Base-by-base conservation (phyloP, 495 filamentous ascomycete genomes). In the Lepraria neglecta region DNA sequence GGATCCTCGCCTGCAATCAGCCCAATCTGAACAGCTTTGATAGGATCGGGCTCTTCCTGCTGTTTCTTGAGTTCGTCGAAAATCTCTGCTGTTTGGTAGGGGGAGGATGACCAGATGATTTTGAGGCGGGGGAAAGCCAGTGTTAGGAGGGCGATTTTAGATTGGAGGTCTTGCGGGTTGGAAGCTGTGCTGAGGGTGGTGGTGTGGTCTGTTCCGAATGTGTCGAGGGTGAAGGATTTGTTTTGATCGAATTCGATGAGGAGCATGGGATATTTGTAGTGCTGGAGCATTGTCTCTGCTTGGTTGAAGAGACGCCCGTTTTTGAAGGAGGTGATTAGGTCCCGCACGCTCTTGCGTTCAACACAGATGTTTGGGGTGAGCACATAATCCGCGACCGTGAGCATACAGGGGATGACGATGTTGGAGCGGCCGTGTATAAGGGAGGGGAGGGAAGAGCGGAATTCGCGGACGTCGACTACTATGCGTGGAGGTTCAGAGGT, bases 231-330 rank as follows among this genome's bases (percentile, higher is more conserved):
- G 73, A 98, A 98, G 24, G 88, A 90, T 69, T 96, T 96, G 75
- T 95, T 91, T 70, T 95, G 89, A 72, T 97, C 92, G 73, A 98
- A 98, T 70, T 98, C 94, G 66, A 98, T 96, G 38, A 98, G 79
- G 4, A 98, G 85, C 80, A 97, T 87, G 0, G 92, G 90, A 65
- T 74, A 84, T 67, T 89, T 88, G 82, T 98, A 98, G 74, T 97
- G 83, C 67, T 88, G 82, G 38, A 92, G 82, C 95, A 98, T 97
- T 24, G 87, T 87, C 75, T 98, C 95, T 28, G 87, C 86, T 75
- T 98, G 94, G 68, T 86, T 88, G 74, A 88, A 98, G 48, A 98
- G 81, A 33, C 94, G 85, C 46, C 94, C 94, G 68, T 95, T 89
- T 64, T 87, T 85, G 73, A 98, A 89, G 17, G 91, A 96, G 64